Evolutionary conservation across 2,329 filamentous ascomycete genomes (phyloP), one percentile per base, ranked within the genome.

Genomic region (Penicillium sp.): DNA sequence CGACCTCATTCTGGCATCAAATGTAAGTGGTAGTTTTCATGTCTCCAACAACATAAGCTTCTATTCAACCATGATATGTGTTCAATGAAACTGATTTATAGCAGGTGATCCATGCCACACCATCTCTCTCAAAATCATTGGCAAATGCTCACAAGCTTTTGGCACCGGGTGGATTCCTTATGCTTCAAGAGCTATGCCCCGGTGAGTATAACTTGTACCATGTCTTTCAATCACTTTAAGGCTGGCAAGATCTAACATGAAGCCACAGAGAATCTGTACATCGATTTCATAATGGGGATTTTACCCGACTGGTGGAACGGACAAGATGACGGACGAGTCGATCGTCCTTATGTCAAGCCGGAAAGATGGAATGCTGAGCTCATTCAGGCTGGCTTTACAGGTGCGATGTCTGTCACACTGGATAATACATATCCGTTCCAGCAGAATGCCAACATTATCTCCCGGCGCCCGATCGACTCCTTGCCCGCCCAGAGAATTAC

Each of bases 81-180:
- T 27, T 27, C 24, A 8, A 27, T 5, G 24, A 27, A 8, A 27
- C 24, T 27, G 5, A 27, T 27, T 27, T 27, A 6, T 27, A 8
- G 24, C 24, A 54, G 52, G 52, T 58, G 10, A 36, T 64, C 2
- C 65, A 63, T 42, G 61, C 57, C 1, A 64, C 61, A 1, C 55
- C 56, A 1, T 47, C 21, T n/a, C 44, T 71, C 14, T 43, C 55
- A 6, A 51, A 52, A 4, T 62, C 67, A 1, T 49, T 72, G 5
- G 27, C 13, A 2, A 58, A 68, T 53, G 56, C 71, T 0, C 58
- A 61, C 13, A 48, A 39, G 2, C 58, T 74, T 5, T 55, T 73
- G 0, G 56, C 56, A 31, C 75, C 80, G 0, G 78, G 76, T 0
- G 81, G 80, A 0, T 74, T 75, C 39, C 64, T 83, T 0, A 34